Conservation (phyloP, 345 rosid genomes). For the Anastatica hierochuntica region DNA sequence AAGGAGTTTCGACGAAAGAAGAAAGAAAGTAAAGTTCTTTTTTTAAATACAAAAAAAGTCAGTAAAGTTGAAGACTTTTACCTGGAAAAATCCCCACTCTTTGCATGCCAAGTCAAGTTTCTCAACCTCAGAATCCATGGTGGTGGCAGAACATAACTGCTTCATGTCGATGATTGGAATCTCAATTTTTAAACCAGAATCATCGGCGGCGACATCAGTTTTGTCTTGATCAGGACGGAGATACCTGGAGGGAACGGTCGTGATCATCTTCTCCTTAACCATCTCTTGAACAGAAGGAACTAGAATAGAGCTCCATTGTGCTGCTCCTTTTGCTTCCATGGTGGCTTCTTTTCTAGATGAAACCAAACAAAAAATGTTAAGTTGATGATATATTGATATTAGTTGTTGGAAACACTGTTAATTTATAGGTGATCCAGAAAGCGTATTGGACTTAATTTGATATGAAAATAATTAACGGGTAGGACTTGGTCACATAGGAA, state of each 20-base stretch:
- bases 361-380: too few species aligned
- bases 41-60: too few species aligned
- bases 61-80: too few species aligned
- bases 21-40: too few species aligned
- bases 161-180: conserved; percentile 22
- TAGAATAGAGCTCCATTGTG: conserved; percentile 15
- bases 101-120: too few species aligned
- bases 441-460: too few species aligned
- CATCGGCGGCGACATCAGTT: background rate
- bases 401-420: too few species aligned
- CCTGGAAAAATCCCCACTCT: conserved; percentile 62
- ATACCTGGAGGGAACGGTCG: conserved; percentile 20
- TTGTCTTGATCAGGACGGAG: conserved; percentile 3
- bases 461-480: too few species aligned
- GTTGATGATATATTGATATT: too few species aligned
- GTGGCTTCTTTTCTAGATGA: background rate
- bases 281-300: conserved; percentile 26
- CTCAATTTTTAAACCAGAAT: background rate
- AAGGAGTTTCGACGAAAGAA: too few species aligned
- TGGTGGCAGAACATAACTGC: background rate
- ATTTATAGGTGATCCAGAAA: too few species aligned
- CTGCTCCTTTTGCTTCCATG: conserved; percentile 18
- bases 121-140: conserved; percentile 26
- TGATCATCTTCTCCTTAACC: conserved; percentile 6
- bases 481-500: too few species aligned